Evolutionary conservation across 1,284 basidiomycete genomes (phyloP).

Genomic region (Rhodotorula sp.): DNA sequence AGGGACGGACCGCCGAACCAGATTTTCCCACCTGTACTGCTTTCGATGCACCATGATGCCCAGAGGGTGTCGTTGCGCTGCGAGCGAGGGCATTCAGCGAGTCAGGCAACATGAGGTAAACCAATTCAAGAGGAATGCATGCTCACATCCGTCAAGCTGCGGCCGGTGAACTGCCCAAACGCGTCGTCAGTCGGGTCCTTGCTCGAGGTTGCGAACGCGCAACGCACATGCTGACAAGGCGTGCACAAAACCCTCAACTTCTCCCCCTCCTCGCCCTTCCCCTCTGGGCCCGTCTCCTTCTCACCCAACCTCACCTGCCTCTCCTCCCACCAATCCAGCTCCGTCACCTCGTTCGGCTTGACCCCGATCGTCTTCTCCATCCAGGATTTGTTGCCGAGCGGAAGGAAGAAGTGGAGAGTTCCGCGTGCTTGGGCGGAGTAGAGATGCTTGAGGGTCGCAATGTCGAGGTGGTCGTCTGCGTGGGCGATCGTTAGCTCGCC

Average conservation of each 20-base stretch:
- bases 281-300: constrained; percentile 8
- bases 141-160: constrained; percentile 7
- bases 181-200: neutral
- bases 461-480: constrained; percentile 56
- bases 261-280: neutral
- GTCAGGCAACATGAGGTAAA: neutral
- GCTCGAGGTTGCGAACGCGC: neutral
- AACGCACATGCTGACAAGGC: constrained; percentile 60
- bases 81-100: constrained; percentile 49
- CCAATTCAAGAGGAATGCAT: neutral
- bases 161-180: constrained; percentile 15
- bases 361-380: constrained; percentile 54
- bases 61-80: constrained; percentile 62
- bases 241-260: constrained; percentile 53
- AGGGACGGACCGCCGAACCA: constrained; percentile 58
- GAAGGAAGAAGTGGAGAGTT: constrained; percentile 59
- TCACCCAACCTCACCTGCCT: constrained; percentile 50
- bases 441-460: constrained; percentile 57
- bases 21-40: constrained; percentile 47
- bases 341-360: constrained; percentile 55
- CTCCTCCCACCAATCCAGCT: constrained; percentile 70
- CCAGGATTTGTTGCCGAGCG: constrained; percentile 60
- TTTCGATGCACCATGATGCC: constrained; percentile 61
- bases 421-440: constrained; percentile 46
- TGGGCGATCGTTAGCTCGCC: neutral